Base-by-base conservation (phyloP, 495 filamentous ascomycete species). In the Daldinia vernicosa region DNA sequence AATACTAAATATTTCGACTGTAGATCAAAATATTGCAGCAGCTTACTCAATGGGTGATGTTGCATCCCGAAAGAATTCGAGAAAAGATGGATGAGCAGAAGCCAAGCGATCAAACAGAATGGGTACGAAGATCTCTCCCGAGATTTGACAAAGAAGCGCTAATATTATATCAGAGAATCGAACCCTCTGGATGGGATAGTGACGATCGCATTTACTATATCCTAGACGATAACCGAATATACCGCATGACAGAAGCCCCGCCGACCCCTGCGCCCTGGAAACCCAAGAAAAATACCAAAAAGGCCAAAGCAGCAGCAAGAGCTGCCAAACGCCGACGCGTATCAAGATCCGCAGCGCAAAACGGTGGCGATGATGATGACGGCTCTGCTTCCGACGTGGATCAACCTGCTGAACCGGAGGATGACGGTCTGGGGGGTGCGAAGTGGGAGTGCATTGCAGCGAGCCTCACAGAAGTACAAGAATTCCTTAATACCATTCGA, bases 361-460 rank as follows among this genome's bases (percentile, higher is more conserved):
- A 64, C 19, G 80, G 78, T n/a, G 84, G 82, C 9, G 80, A 80
- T 40, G 84, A 79, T n/a, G 87, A 90, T 28, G 88, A 89, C 15
- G 77, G 74, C 28, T 55, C 74, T 28, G 75, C 74, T 19, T 82
- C 69, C 3, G 81, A 81, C 56, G 75, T 66, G 4, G 72, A 81
- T 12, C 79, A 80, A 2, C 76, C 77, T 8, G 63, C 75, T 6
- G 82, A 84, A 30, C 78, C 85, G 5, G 84, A 83, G 57, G 86
- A 90, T 55, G 86, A 89, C 71, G 87, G 86, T 6, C 82, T 93
- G 47, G 89, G 89, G 19, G 87, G 86, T 24, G 89, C 89, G 80
- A 93, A 89, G 76, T 98, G 95, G 95, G 93, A 97, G 74, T 97
- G 94, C 76, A 67, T 99, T 26, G 95, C 93, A 28, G 86, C 96